Evolutionary conservation across 495 filamentous ascomycete genomes (phyloP).

Genomic region (Xylaria sp.): DNA sequence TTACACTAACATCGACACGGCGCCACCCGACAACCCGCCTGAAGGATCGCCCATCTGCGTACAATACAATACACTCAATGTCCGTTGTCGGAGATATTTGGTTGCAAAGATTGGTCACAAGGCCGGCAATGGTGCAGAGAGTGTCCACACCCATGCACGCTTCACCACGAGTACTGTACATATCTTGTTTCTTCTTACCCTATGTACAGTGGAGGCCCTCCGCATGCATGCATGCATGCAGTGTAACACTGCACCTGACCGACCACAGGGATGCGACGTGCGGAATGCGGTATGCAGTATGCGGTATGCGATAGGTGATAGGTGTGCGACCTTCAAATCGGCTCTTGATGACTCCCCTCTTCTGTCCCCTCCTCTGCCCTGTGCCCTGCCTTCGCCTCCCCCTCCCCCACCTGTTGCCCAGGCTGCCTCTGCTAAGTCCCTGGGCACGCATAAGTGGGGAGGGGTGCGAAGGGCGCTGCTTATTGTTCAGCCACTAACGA

Average conservation of each 20-base stretch:
- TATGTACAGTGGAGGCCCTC: too few species aligned
- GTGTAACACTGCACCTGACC: conserved; percentile 7
- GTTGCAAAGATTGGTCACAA: conserved; percentile 21
- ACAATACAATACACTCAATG: neutral
- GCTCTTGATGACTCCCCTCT: neutral
- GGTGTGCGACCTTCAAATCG: conserved; percentile 3
- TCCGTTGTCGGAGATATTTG: conserved; percentile 20
- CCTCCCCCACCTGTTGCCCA: neutral
- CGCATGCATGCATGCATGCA: conserved; percentile 1
- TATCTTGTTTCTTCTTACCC: too few species aligned
- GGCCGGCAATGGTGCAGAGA: conserved; percentile 3
- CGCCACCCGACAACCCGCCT: neutral
- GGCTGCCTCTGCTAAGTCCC: neutral
- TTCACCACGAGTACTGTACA: neutral
- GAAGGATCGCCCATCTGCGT: neutral
- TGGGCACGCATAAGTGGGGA: neutral
- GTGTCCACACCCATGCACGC: neutral
- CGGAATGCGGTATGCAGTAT: neutral
- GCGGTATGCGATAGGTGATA: too few species aligned
- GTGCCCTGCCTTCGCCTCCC: neutral
- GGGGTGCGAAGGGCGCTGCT: neutral
- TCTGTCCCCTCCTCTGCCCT: neutral
- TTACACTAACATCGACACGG: too few species aligned
- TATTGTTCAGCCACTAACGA: neutral
- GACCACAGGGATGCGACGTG: neutral